phyloP scores from a whole-genome alignment of 108 stramenopile species.

The Skeletonema grethae region DNA sequence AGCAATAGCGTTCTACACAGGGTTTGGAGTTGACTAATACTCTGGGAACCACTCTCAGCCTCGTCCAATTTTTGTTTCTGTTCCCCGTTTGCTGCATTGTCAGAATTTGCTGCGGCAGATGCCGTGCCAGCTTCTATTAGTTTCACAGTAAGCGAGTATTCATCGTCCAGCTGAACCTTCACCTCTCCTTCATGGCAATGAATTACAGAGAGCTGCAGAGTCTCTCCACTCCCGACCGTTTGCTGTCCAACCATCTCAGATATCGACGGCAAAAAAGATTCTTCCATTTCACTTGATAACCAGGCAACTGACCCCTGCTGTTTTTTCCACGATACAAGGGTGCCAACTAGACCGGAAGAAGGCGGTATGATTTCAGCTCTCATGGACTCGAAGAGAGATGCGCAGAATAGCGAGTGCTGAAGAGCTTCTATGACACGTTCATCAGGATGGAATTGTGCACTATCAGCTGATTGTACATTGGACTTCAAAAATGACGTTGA shows the following conservation, averaged over 20 bases:
- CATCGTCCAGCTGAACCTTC: constrained; percentile 83
- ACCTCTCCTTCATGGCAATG: constrained; percentile 90
- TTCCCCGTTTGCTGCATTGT: constrained; percentile 9
- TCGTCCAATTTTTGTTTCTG: not conserved
- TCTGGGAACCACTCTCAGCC: constrained; percentile 71
- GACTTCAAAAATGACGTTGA: constrained; percentile 50
- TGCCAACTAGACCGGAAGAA: constrained; percentile 10
- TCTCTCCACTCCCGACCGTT: constrained; percentile 29
- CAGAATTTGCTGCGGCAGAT: constrained; percentile 22
- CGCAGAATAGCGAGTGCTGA: constrained; percentile 88
- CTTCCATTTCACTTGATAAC: constrained; percentile 80
- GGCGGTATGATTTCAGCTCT: constrained; percentile 64
- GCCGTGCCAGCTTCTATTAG: constrained; percentile 75
- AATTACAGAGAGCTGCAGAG: constrained; percentile 59
- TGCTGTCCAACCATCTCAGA: constrained; percentile 59
- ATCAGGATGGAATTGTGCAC: constrained; percentile 37
- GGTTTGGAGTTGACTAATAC: constrained; percentile 57
- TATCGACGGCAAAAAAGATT: constrained; percentile 78
- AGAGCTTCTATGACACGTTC: constrained; percentile 73
- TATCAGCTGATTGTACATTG: not conserved
- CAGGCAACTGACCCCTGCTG: constrained; percentile 52
- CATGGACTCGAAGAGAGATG: constrained; percentile 87
- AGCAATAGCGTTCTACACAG: constrained; percentile 77
- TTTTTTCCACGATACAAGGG: constrained; percentile 7
- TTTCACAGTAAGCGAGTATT: constrained; percentile 78